phyloP scores from a whole-genome alignment of 306 rosid species.

The Quercus mongolica region DNA sequence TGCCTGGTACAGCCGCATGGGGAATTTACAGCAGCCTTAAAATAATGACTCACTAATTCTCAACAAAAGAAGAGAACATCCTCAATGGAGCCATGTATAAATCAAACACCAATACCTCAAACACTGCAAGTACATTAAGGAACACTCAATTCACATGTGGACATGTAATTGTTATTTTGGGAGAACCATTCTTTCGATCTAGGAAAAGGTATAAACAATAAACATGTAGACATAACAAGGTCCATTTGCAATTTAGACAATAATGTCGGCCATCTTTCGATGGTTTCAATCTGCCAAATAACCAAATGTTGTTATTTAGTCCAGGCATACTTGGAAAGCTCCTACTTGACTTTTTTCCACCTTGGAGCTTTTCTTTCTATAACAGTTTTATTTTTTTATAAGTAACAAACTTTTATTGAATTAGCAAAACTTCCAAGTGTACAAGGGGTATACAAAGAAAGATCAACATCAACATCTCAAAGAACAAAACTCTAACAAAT shows the following conservation, averaged over 20 bases:
- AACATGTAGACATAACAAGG: too few species aligned
- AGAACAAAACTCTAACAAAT: too few species aligned
- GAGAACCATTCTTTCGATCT: not conserved
- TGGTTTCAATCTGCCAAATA: not conserved
- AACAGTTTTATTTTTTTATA: too few species aligned
- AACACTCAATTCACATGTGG: not conserved
- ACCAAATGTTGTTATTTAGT: not conserved
- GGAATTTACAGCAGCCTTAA: not conserved
- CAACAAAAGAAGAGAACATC: not conserved
- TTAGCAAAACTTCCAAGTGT: too few species aligned
- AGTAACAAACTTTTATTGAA: too few species aligned
- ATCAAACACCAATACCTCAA: not conserved
- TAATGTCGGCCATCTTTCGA: too few species aligned
- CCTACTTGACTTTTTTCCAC: not conserved
- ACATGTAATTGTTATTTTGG: not conserved
- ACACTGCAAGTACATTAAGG: not conserved
- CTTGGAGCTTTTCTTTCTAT: not conserved
- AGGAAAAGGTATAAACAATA: too few species aligned
- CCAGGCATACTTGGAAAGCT: not conserved
- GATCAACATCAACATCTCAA: too few species aligned
- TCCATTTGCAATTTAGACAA: too few species aligned
- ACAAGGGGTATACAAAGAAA: too few species aligned
- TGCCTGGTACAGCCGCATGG: not conserved
- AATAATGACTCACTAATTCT: not conserved
- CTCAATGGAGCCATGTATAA: not conserved